phyloP scores from a whole-genome alignment of 2,329 filamentous ascomycete genomes.

The Microdochium nivale region DNA sequence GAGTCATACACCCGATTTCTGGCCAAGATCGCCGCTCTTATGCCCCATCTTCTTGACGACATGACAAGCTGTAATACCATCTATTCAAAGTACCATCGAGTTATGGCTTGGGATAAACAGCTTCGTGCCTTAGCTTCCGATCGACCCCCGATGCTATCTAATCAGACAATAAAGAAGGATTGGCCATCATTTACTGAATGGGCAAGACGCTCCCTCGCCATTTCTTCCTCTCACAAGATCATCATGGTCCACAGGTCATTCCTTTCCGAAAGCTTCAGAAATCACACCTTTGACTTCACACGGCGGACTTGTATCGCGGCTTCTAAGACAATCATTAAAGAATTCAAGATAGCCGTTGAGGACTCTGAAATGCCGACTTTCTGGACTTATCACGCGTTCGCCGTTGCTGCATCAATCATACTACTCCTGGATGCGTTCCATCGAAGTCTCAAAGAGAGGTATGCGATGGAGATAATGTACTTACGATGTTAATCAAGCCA shows the following conservation, averaged over 20 bases:
- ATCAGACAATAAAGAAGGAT: slow-evolving; percentile 14
- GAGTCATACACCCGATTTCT: slow-evolving; percentile 19
- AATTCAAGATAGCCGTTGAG: slow-evolving; percentile 10
- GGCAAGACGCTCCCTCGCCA: slow-evolving; percentile 21
- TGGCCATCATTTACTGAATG: slow-evolving; percentile 16
- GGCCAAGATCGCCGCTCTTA: slow-evolving; percentile 20
- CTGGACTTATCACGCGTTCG: slow-evolving; percentile 19
- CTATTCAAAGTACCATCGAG: slow-evolving; percentile 25
- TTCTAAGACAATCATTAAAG: slow-evolving; percentile 27
- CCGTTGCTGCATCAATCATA: slow-evolving; percentile 19
- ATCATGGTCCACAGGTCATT: slow-evolving; percentile 32
- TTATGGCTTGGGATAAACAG: slow-evolving; percentile 21
- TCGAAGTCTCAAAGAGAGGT: slow-evolving; percentile 9
- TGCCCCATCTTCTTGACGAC: slow-evolving; percentile 23
- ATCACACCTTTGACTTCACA: slow-evolving; percentile 18
- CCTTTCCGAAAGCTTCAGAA: slow-evolving; percentile 22
- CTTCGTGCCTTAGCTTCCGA: slow-evolving; percentile 23
- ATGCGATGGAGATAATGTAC: not conserved
- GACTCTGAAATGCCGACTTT: slow-evolving; percentile 12
- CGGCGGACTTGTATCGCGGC: slow-evolving; percentile 26
- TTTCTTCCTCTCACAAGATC: slow-evolving; percentile 28
- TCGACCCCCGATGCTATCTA: slow-evolving; percentile 19
- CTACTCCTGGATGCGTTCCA: slow-evolving; percentile 20
- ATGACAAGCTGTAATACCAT: slow-evolving; percentile 21
- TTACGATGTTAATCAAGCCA: not conserved